Base-by-base conservation (phyloP, 768 basidiomycete genomes). In the Sutorius australiensis region DNA sequence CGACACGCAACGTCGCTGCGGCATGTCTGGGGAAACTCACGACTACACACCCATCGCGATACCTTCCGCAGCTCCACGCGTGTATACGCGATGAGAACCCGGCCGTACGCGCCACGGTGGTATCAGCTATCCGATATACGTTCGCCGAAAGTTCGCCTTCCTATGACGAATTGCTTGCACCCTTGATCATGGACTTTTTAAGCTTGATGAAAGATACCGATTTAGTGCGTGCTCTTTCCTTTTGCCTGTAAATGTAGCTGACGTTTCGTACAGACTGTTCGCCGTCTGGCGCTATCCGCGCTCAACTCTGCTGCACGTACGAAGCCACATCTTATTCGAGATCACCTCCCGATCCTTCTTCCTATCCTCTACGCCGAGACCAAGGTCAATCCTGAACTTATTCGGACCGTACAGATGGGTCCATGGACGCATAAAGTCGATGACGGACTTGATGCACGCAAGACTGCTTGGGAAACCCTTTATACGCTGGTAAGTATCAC, bases 371-470 rank as follows among this genome's bases (percentile, higher is more conserved):
- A 97, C 72, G 77, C 81, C 34, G 92, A 98, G 73, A 97, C 95
- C 0, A 65, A 78, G 34, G 73, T 94, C 66, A 92, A 91, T 57
- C 77, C 81, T 3, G 79, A 85, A 2, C 82, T 94, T 53, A 86
- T 95, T 64, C 84, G 89, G 30, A 91, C 89, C 1, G 93, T 97
- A 12, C 91, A 93, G 65, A 97, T 97, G 94, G 93, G 94, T 19
- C 93, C 94, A 3, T 97, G 93, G 93, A 90, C 87, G 27, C 92
- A 95, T 72, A 93, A 90, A 67, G 92, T 97, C 48, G 97, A 99
- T 62, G 95, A 98, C 58, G 97, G 97, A 44, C 77, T 98, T 37
- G 95, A 98, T 58, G 86, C 94, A 19, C 84, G 97, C 53, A 98
- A 98, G 78, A 95, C 92, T 0, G 95, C 97, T 2, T 98, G 91